Base-by-base conservation (phyloP, 164 flowering plant genomes). In the Magnolia kwangsiensis region DNA sequence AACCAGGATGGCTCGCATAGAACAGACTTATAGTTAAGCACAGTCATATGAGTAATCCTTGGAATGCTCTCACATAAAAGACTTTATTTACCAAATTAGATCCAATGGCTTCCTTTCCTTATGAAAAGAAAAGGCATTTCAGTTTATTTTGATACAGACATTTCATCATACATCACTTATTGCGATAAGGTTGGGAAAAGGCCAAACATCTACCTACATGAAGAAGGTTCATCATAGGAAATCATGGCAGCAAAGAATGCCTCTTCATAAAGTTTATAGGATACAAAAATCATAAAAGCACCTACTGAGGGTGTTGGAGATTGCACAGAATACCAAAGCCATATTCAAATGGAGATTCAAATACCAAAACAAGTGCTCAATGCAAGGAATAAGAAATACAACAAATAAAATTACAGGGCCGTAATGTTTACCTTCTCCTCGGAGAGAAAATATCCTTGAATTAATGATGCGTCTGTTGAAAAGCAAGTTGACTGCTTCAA, bases 401-500 rank as follows among this genome's bases (percentile, higher is more conserved):
- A 37, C 45, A 37, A 55, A 11, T 55, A 55, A 55, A 55, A 55
- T 55, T 11, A 55, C 13, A 11, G 13, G 61, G 61, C 37, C 58
- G 20, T 8, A 65, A 64, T 14, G 14, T 51, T 75, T 76, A 93
- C 98, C 99, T 91, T 89, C 67, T 91, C 96, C 77, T 92, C 99
- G 72, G 81, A 71, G 31, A 82, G 72, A 82, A 92, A 96, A 81
- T 87, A 91, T 66, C 87, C 94, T 73, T 90, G 86, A 68, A 96
- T 84, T 71, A 91, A 91, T 20, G 99, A 94, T 21, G 93, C 90
- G 84, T 92, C 94, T 2, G 88, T 88, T 16, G 99, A 94, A 65
- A 86, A 83, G 80, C 96, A 94, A 74, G 80, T 78, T 37, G 98
- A 89, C 83, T 92, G 98, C 91, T 87, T 94, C 87, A 96, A 78